Conservation (phyloP, 2,329 filamentous ascomycete species). For the Simplicillium sp. region DNA sequence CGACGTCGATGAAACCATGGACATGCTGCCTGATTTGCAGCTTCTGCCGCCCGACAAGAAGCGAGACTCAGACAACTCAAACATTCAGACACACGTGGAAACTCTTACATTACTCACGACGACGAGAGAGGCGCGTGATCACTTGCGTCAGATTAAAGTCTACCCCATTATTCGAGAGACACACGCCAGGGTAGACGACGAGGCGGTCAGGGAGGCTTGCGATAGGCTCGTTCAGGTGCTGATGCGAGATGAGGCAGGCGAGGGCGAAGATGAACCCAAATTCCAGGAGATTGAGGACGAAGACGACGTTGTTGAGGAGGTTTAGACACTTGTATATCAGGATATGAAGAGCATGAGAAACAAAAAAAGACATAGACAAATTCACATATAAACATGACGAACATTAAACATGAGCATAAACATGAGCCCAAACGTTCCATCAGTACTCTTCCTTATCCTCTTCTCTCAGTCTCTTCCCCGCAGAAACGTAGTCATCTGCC, state of each 20-base stretch:
- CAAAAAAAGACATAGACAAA: not conserved
- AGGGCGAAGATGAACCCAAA: slow-evolving; percentile 31
- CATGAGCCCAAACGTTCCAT: not conserved
- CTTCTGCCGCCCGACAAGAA: slow-evolving; percentile 82
- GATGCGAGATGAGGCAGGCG: slow-evolving; percentile 63
- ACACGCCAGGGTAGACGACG: slow-evolving; percentile 68
- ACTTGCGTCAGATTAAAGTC: slow-evolving; percentile 66
- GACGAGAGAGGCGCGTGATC: slow-evolving; percentile 63
- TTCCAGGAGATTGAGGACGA: slow-evolving; percentile 37
- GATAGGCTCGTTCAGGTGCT: slow-evolving; percentile 85
- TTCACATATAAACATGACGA: slow-evolving; percentile 2
- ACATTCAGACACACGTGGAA: slow-evolving; percentile 82
- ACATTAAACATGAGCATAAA: not conserved
- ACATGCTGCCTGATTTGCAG: slow-evolving; percentile 85
- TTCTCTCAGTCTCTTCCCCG: not conserved
- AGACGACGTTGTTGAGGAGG: slow-evolving; percentile 45
- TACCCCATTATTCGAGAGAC: slow-evolving; percentile 86
- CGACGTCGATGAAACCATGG: slow-evolving; percentile 72
- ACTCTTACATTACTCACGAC: slow-evolving; percentile 77
- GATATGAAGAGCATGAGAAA: not conserved
- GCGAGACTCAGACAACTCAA: slow-evolving; percentile 65
- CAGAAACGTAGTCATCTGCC: not conserved
- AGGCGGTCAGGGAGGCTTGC: slow-evolving; percentile 72
- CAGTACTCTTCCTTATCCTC: not conserved
- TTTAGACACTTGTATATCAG: slow-evolving; percentile 21